Evolutionary conservation across 2,329 filamentous ascomycete species (phyloP), one percentile per base, ranked within the genome.

Genomic region (Ophiostoma piceae): DNA sequence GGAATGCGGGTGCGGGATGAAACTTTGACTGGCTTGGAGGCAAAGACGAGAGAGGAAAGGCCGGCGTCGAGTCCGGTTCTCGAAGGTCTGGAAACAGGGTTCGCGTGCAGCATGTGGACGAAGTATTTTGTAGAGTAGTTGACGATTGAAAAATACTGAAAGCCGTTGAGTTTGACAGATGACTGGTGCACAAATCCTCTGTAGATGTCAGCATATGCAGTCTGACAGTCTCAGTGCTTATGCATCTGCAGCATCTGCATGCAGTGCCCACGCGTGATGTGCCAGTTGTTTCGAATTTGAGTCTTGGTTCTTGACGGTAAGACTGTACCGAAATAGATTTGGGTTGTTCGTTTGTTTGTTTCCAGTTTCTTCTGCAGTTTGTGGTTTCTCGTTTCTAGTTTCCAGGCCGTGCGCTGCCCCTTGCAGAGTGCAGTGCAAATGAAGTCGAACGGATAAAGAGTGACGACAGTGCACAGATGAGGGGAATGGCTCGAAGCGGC

Each of bases 371-470:
- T 41, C 39, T 41, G 39, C 39, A 41, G 12, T 41, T 19, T 57
- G 12, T 19, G 11, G 22, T 60, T 60, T 11, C 22, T 60, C 2
- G 57, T 32, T 62, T 35, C 26, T 62, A 7, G 69, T 67, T 70
- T 68, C 69, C 26, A 51, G 22, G 37, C 69, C 66, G 66, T 67
- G 66, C 66, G 66, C 26, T 16, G 66, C 69, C 66, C 69, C 66
- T 68, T 70, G 69, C 69, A 70, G 69, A 62, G 57, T 62, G 57
- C 57, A 29, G 54, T 60, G 51, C 54, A 70, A 57, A 68, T 70
- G 41, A 68, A 65, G 60, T 26, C 14, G 60, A 60, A 11, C 32
- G 26, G 11, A 35, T 5, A n/a, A 62, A 14, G 11, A 26, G 57
- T n/a, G 26, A 16, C 22, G 57, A 16, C n/a, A 62, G 57, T 32